Conservation (phyloP, 2,329 filamentous ascomycete species). For the Trichoderma sp. region DNA sequence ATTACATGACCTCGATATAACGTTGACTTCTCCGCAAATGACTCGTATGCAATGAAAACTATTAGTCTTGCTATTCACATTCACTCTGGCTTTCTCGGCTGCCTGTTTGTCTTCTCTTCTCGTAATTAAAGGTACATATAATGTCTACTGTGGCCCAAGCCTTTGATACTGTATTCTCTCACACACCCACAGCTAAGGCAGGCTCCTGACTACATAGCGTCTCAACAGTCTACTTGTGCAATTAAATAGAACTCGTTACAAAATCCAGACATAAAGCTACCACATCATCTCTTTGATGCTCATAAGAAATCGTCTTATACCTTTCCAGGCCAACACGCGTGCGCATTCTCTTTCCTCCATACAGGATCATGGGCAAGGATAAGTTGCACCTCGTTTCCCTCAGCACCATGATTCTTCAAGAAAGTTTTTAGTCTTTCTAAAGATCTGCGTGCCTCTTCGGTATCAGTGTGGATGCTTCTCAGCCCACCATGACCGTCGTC, state of each 20-base stretch:
- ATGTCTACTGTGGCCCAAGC: background rate
- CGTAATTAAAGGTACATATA: background rate
- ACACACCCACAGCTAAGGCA: background rate
- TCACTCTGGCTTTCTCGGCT: background rate
- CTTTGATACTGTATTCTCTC: background rate
- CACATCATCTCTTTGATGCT: background rate
- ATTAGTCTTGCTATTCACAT: no score
- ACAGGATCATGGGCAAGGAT: constrained; percentile 1
- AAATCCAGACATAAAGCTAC: background rate
- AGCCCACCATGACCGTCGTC: background rate
- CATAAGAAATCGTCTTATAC: background rate
- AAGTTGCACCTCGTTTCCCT: background rate
- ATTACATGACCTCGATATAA: no score
- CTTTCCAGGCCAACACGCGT: constrained; percentile 4
- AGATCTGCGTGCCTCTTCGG: background rate
- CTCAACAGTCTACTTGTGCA: background rate
- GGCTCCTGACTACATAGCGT: background rate
- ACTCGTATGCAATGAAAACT: no score
- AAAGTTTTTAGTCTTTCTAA: background rate
- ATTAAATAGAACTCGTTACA: background rate
- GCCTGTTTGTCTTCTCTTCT: background rate
- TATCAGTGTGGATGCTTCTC: constrained; percentile 6
- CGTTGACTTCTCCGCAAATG: no score
- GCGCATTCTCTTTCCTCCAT: background rate
- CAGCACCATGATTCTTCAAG: background rate